Percentiles rank a stretch among this genome's conserved stretches.
phyloP scores from a whole-genome alignment of 805 yeast genomes.

The Hanseniaspora guilliermondii region DNA sequence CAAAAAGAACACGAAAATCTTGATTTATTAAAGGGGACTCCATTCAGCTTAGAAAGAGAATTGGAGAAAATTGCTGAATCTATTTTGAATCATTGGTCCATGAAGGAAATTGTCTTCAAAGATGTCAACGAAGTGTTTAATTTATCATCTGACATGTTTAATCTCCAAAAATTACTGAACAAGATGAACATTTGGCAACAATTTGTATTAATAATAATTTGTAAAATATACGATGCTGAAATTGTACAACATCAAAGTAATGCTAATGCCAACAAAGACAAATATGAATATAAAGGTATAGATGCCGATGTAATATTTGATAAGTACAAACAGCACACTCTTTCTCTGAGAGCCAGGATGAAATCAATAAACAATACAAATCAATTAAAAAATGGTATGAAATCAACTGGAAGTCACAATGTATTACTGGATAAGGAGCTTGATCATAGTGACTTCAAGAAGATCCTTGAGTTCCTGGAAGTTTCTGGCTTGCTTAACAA shows the following conservation, averaged over 20 bases:
- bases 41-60: neutral
- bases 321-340: neutral
- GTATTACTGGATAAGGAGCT: neutral
- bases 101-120: neutral
- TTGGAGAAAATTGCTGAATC: neutral
- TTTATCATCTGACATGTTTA: neutral
- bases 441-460: neutral
- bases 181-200: conserved; percentile 12
- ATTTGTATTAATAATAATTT: neutral
- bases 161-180: conserved; percentile 6
- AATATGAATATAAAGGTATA: conserved; percentile 1
- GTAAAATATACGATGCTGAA: neutral
- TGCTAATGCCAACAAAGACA: neutral
- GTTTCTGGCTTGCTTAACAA: neutral
- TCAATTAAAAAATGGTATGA: neutral
- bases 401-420: neutral
- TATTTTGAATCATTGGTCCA: conserved; percentile 6
- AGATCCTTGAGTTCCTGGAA: conserved; percentile 6
- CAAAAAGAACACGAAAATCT: neutral
- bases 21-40: neutral
- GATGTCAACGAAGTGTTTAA: conserved; percentile 3
- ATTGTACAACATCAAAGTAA: neutral
- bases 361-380: neutral
- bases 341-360: neutral
- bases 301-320: neutral